Percentiles rank a stretch among this genome's conserved stretches.
Conservation (phyloP, 768 basidiomycete species). For the Serendipita sp. region DNA sequence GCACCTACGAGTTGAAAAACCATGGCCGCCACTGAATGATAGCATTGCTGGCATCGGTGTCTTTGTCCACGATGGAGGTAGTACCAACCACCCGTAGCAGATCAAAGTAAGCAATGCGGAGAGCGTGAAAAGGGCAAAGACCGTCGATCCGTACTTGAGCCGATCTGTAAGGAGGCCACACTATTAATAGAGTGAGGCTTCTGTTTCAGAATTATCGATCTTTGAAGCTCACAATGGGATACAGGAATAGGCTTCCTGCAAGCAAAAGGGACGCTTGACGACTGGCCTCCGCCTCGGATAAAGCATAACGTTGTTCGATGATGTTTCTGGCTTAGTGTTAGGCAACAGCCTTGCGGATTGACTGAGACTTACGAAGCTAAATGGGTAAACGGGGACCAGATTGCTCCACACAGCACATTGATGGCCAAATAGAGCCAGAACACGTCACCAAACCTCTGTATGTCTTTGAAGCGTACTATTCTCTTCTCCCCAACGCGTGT, state of each 20-base stretch:
- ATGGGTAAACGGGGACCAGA: slow-evolving; percentile 68
- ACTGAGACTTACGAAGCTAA: slow-evolving; percentile 45
- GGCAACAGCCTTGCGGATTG: not conserved
- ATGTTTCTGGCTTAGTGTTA: slow-evolving; percentile 36
- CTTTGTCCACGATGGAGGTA: slow-evolving; percentile 41
- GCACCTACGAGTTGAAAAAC: slow-evolving; percentile 51
- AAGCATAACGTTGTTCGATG: slow-evolving; percentile 47
- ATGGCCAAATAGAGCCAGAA: slow-evolving; percentile 68
- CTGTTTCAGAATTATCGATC: not conserved
- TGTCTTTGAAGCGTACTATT: slow-evolving; percentile 41
- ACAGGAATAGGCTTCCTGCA: slow-evolving; percentile 50
- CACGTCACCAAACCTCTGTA: slow-evolving; percentile 53
- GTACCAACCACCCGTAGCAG: slow-evolving; percentile 50
- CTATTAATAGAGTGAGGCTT: slow-evolving; percentile 20
- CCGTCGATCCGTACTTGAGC: slow-evolving; percentile 38
- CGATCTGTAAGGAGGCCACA: slow-evolving; percentile 52
- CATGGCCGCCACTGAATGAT: slow-evolving; percentile 50
- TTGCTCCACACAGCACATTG: slow-evolving; percentile 60
- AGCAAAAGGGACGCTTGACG: slow-evolving; percentile 55
- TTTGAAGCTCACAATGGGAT: slow-evolving; percentile 41
- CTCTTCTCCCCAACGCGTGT: slow-evolving; percentile 52
- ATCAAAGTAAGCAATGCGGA: slow-evolving; percentile 45
- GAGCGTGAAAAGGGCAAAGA: slow-evolving; percentile 39
- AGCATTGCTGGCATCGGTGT: slow-evolving; percentile 47
- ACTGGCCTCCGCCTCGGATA: slow-evolving; percentile 46